These are phyloP conservation scores for Gossypium davidsonii DNA, from an alignment of 441 rosid species.

Conservation along the genomic window DNA sequence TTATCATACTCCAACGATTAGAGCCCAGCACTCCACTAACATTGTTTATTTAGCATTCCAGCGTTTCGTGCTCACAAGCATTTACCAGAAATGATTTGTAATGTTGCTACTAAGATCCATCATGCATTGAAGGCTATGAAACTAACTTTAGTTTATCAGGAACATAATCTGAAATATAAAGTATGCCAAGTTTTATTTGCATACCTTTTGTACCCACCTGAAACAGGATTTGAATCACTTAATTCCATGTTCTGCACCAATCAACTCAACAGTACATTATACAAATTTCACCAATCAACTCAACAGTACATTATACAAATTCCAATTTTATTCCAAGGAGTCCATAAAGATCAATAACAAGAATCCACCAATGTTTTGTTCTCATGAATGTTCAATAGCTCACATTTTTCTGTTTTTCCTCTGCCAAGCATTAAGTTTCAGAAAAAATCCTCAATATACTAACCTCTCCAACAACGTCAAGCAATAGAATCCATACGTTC, in stretches of 20 bases:
- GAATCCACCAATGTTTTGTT: background rate
- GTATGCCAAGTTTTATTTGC: background rate
- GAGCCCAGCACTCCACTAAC: background rate
- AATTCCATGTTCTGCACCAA: background rate
- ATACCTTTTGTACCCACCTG: background rate
- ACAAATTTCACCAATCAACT: background rate
- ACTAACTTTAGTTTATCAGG: background rate
- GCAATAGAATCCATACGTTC: too few relatives aligned
- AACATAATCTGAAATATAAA: background rate
- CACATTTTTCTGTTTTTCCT: background rate
- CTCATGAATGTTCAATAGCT: background rate
- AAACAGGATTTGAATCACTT: background rate
- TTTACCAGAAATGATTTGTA: too few relatives aligned
- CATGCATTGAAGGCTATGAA: background rate
- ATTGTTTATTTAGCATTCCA: too few relatives aligned
- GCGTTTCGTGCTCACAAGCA: too few relatives aligned
- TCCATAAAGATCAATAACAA: background rate
- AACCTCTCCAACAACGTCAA: too few relatives aligned
- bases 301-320: background rate
- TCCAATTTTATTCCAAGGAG: background rate
- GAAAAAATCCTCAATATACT: too few relatives aligned
- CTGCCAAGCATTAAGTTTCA: background rate
- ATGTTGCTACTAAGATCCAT: background rate
- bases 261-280: background rate
- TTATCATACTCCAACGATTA: background rate